Evolutionary conservation across 2,329 filamentous ascomycete genomes (phyloP).

Genomic region (Cytospora mali): DNA sequence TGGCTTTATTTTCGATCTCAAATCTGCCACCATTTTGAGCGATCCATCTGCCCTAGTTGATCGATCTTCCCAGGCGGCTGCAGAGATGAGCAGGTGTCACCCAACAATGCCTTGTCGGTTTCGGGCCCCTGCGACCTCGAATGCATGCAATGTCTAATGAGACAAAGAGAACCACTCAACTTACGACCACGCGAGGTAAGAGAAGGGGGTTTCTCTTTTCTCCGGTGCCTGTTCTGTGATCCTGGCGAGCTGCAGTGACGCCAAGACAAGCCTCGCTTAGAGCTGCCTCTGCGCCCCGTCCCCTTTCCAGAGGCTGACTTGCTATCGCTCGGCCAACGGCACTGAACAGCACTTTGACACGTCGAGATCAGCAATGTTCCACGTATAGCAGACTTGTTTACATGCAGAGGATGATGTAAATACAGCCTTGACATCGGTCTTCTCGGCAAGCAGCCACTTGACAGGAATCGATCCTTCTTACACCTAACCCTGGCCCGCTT

Average conservation of each 20-base stretch:
- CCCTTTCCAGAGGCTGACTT: too few relatives aligned
- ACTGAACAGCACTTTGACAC: too few relatives aligned
- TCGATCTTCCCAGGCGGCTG: background rate
- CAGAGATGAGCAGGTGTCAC: conserved; percentile 8
- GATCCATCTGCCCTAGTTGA: conserved; percentile 2
- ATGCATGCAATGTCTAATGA: background rate
- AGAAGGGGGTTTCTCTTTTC: background rate
- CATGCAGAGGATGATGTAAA: too few relatives aligned
- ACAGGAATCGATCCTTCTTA: too few relatives aligned
- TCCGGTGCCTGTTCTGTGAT: background rate
- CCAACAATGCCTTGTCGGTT: conserved; percentile 4
- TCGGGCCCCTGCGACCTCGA: conserved; percentile 10
- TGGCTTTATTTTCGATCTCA: background rate
- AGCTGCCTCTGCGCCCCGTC: background rate
- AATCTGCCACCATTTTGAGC: too few relatives aligned
- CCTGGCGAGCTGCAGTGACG: background rate
- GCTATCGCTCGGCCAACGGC: too few relatives aligned
- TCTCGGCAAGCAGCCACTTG: too few relatives aligned
- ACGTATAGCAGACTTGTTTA: too few relatives aligned
- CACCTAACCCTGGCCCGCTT: too few relatives aligned
- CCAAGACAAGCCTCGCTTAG: conserved; percentile 1
- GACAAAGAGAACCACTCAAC: background rate
- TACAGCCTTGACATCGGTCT: too few relatives aligned
- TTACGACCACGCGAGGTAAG: background rate
- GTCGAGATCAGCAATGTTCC: too few relatives aligned